Base-by-base conservation (phyloP, 169 alveolate genomes). In the Cryptosporidium parvum region DNA sequence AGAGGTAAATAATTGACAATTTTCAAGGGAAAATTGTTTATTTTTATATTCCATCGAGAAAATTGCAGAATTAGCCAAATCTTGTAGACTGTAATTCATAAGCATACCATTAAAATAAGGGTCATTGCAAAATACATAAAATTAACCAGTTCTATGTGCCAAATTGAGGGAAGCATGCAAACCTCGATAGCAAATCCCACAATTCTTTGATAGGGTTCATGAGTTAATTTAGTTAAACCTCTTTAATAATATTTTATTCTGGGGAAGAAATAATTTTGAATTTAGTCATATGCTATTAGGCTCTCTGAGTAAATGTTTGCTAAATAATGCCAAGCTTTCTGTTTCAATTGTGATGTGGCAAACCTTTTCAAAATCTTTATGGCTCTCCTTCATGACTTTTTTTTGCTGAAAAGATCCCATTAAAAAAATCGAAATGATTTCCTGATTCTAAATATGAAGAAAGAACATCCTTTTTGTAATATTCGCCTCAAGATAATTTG, bases 161-260 rank as follows among this genome's bases (percentile, higher is more conserved):
- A 73, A 44, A 73, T 23, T 31, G 44, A 35, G 5, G 72, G 71
- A 0, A 73, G 18, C 59, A 73, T 52, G 10, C 39, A 53, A 56
- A 53, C 51, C 21, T 73, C 86, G 18, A 72, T 72, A 23, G 86
- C 58, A 73, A 53, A 73, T n/a, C 70, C 68, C 69, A 56, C 26
- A n/a, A 73, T n/a, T 59, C 86, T 73, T 59, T 56, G 86, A 35
- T 31, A 73, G 1, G 72, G 72, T 12, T 73, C 86, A 56, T 29
- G 71, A 53, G 86, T 39, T 42, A 56, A 16, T 42, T 33, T 26
- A 31, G 52, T 53, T 10, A 73, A 29, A 53, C 2, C 21, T 14
- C 14, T 31, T 23, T 65, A 31, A 33, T 21, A 65, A 29, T 65
- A 52, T 14, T 31, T 65, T 35, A 65, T 8, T 8, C 53, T 33